A percentile compares a stretch with the other conserved stretches of the same genome.
Conservation (phyloP, 1,139 yeast genomes). For the Geotrichum fermentans region DNA sequence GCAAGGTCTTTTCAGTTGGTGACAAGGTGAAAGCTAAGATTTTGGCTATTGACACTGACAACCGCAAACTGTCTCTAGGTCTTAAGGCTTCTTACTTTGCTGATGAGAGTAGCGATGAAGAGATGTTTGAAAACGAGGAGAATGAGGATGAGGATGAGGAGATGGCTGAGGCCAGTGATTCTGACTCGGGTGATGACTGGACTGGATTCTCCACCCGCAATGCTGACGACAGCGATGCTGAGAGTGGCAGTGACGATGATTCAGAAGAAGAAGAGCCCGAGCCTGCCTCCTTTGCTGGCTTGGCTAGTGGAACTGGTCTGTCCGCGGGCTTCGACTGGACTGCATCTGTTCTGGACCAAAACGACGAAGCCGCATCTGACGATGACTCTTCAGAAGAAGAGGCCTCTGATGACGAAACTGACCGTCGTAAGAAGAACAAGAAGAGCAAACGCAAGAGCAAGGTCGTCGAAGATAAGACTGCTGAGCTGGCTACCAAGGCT, state of each 20-base stretch:
- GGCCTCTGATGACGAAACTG: conserved; percentile 38
- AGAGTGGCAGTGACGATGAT: conserved; percentile 33
- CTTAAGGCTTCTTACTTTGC: conserved; percentile 90
- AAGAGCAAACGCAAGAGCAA: conserved; percentile 41
- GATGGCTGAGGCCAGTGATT: conserved; percentile 33
- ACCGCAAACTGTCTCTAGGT: conserved; percentile 77
- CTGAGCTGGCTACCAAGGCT: conserved; percentile 68
- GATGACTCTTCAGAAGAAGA: conserved; percentile 51
- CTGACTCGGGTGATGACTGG: conserved; percentile 31
- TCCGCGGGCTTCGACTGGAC: conserved; percentile 94
- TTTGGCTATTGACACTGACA: conserved; percentile 55
- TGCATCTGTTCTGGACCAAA: conserved; percentile 79
- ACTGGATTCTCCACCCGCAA: conserved; percentile 21
- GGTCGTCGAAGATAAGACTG: conserved; percentile 73
- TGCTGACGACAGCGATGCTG: conserved; percentile 33
- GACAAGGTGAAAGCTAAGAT: conserved; percentile 85
- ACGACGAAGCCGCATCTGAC: conserved; percentile 47
- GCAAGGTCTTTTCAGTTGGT: conserved; percentile 72
- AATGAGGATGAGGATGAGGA: conserved; percentile 34
- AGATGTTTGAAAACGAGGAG: conserved; percentile 38
- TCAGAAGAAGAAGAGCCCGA: conserved; percentile 14
- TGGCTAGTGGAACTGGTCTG: conserved; percentile 47
- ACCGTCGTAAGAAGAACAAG: conserved; percentile 28
- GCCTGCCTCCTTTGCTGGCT: conserved; percentile 19
- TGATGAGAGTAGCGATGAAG: conserved; percentile 39